Conservation (phyloP, 148 eudicot genomes). For the Vaccinium darrowii region DNA sequence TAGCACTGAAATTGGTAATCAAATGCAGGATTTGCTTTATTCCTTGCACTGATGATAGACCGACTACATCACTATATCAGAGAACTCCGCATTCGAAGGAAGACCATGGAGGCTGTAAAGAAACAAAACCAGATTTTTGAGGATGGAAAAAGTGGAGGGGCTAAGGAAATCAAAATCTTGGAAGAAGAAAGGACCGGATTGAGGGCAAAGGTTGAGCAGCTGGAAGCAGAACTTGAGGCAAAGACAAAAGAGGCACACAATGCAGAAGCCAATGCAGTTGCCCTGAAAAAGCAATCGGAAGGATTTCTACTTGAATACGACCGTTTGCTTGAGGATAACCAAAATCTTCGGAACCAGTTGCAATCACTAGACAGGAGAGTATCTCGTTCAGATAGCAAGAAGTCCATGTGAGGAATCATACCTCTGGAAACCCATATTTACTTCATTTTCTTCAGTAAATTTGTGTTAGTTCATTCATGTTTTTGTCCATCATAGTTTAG, state of each 20-base stretch:
- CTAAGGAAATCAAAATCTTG: slow-evolving; percentile 55
- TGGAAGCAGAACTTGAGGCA: slow-evolving; percentile 45
- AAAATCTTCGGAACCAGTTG: slow-evolving; percentile 48
- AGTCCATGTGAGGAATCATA: slow-evolving; percentile 20
- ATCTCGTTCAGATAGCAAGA: slow-evolving; percentile 36
- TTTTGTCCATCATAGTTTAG: background rate
- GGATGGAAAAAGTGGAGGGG: slow-evolving; percentile 34
- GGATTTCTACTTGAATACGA: slow-evolving; percentile 60
- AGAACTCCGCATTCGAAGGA: slow-evolving; percentile 39
- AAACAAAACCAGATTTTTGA: slow-evolving; percentile 34
- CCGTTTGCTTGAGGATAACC: slow-evolving; percentile 53
- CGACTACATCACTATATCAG: slow-evolving; percentile 45
- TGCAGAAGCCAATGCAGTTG: slow-evolving; percentile 45
- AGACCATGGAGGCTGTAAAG: slow-evolving; percentile 40
- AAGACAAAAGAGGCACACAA: slow-evolving; percentile 43
- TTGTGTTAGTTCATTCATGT: background rate
- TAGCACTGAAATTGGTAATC: background rate
- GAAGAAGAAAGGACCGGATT: slow-evolving; percentile 49
- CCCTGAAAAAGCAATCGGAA: slow-evolving; percentile 57
- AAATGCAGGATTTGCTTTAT: slow-evolving; percentile 34
- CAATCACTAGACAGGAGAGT: slow-evolving; percentile 33
- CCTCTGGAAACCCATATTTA: background rate
- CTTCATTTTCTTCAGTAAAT: background rate
- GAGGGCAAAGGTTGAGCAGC: slow-evolving; percentile 41
- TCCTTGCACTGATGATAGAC: slow-evolving; percentile 41